Base-by-base conservation (phyloP, 768 basidiomycete genomes). In the Serpula lacrymans region DNA sequence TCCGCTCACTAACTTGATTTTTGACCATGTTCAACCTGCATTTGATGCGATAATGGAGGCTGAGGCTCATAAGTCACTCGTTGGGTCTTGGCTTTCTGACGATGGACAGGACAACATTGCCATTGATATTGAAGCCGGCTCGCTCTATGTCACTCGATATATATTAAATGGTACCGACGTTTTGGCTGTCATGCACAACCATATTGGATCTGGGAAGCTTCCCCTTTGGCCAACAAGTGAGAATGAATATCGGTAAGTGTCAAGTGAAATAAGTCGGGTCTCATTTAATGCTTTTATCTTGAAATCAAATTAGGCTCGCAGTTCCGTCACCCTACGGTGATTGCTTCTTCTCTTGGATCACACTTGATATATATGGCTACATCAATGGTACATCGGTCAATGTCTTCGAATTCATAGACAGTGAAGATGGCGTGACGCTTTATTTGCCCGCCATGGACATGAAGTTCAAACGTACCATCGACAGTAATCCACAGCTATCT, bases 21-120 rank as follows among this genome's bases (percentile, higher is more conserved):
- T 50, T 33, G 16, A 42, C 21, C 35, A 44, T 9, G 45, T 46
- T 31, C 58, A 57, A 30, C 51, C 57, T 7, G 45, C 52, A 12
- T 48, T 60, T 21, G 57, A 60, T 33, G 25, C 28, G 6, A n/a
- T 46, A 4, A 34, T 48, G 1, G 41, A 40, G 16, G 14, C 5
- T 18, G 26, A 24, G 20, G 41, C 31, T 18, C 24, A 31, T 8
- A 24, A 28, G 20, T 18, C 37, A 16, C 46, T 43, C 34, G 22
- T 44, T 0, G 50, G 50, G 8, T 40, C 37, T 4, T 52, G 50
- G 50, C 28, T 26, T 17, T 8, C 29, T 2, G n/a, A 24, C 13
- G 35, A 26, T 24, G 18, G 20, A 3, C n/a, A 22, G 11, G 45
- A 44, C 17, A 44, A 49, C 27, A 38, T 52, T 14, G 26, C 24